Conservation (phyloP, 1,284 basidiomycete genomes). For the Jaminaea rosea region DNA sequence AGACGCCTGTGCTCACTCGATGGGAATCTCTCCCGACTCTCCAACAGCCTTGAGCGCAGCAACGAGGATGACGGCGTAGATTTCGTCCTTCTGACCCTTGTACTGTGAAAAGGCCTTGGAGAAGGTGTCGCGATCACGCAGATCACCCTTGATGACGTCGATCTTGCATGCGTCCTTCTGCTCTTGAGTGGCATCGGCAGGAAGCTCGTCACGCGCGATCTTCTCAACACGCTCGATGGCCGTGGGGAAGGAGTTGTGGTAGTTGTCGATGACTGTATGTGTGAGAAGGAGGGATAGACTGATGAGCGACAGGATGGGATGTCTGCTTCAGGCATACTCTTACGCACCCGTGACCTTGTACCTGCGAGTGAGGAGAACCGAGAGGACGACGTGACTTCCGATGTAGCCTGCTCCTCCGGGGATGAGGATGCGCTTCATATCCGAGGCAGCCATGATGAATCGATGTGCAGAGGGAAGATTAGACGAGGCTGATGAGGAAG, state of each 20-base stretch:
- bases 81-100: conserved; percentile 45
- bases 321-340: not conserved
- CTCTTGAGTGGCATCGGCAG: conserved; percentile 56
- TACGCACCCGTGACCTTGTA: conserved; percentile 61
- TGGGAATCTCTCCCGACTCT: conserved; percentile 86
- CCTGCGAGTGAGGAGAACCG: conserved; percentile 71
- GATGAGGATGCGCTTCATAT: conserved; percentile 43
- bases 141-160: conserved; percentile 51
- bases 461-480: too few species aligned
- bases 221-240: conserved; percentile 66
- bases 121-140: conserved; percentile 33
- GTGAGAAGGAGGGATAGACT: not conserved
- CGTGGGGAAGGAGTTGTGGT: conserved; percentile 75
- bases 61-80: conserved; percentile 93
- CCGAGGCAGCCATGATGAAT: too few species aligned
- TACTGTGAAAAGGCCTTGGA: conserved; percentile 32
- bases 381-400: conserved; percentile 85
- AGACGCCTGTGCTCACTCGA: conserved; percentile 82
- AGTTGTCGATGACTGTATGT: conserved; percentile 47
- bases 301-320: not conserved
- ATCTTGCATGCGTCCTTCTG: conserved; percentile 67
- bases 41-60: conserved; percentile 98
- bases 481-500: too few species aligned
- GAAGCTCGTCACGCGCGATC: conserved; percentile 64
- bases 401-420: conserved; percentile 47